phyloP scores from a whole-genome alignment of 441 rosid genomes.

The Adansonia grandidieri region DNA sequence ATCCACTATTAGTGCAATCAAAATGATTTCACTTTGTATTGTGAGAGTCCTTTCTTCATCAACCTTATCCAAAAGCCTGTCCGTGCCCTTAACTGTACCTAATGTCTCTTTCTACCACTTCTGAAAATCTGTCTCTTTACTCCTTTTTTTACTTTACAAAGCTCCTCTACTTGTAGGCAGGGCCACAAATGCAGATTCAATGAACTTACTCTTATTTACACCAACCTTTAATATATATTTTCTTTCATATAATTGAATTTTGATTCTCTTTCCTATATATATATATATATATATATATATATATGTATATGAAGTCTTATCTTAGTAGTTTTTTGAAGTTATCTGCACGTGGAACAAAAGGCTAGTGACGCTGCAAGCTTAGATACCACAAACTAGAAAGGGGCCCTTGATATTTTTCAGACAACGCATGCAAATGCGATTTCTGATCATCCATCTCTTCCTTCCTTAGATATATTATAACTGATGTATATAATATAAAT shows the following conservation, averaged over 20 bases:
- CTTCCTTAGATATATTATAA: too few relatives aligned
- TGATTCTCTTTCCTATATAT: too few relatives aligned
- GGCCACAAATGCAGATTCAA: constrained; percentile 5
- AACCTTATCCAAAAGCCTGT: constrained; percentile 13
- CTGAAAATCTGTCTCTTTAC: not conserved
- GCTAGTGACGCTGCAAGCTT: too few relatives aligned
- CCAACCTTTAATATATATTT: not conserved
- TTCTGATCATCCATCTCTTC: not conserved
- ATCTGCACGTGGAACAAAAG: not conserved
- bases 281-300: too few relatives aligned
- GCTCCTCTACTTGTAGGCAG: not conserved
- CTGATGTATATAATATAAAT: not conserved
- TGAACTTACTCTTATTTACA: not conserved
- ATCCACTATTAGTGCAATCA: constrained; percentile 12
- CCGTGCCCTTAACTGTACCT: not conserved
- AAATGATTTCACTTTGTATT: constrained; percentile 12
- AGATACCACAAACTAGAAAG: not conserved
- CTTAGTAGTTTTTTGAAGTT: not conserved
- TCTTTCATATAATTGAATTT: not conserved
- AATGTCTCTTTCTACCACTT: not conserved
- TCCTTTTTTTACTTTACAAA: not conserved
- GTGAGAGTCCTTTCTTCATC: not conserved
- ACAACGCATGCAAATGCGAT: not conserved
- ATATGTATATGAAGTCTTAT: not conserved
- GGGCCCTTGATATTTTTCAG: not conserved